Evolutionary conservation across 1,284 basidiomycete species (phyloP), one percentile per base, ranked within the genome.

Genomic region (Cutaneotrichosporon sp.): DNA sequence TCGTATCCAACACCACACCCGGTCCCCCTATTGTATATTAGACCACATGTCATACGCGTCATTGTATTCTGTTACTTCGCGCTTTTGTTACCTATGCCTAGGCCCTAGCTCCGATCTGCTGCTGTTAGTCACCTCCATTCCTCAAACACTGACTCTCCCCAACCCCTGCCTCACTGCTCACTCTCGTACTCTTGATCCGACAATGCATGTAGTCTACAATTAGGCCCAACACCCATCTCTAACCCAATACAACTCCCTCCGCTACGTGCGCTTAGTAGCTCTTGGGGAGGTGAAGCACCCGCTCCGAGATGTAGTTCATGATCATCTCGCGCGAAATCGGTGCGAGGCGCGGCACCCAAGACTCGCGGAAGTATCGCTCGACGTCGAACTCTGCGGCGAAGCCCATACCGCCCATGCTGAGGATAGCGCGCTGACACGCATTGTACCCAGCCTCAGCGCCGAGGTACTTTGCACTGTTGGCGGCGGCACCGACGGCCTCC

Each of bases 251-350:
- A 21, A 16, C 18, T 8, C 52, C 7, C 31, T 38, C 34, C 1
- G 8, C n/a, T 5, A 10, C 52, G 26, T 26, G 6, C 51, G 18
- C 57, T 32, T 67, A 67, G 56, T 67, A 67, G 58, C 61, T 63
- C 66, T 67, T 67, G 13, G 66, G 66, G n/a, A 67, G 57, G 31
- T 61, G 36, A 58, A 67, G 63, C 18, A 67, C 66, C 22, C 66
- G 63, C 63, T 67, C 66, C 7, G 53, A 34, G 47, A 67, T 56
- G 58, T 65, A 65, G 59, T 67, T 67, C 42, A 65, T 49, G 56
- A 67, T 65, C 66, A 67, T 67, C 61, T 67, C 66, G 6, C 66
- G 40, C 42, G 63, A 65, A 32, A 67, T 56, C 16, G 66, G 66
- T 9, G 66, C 66, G 38, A 67, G 49, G 22, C 66, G 66, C 26